Base-by-base conservation (phyloP, 352 stramenopile species). In the Blastocystis sp. region DNA sequence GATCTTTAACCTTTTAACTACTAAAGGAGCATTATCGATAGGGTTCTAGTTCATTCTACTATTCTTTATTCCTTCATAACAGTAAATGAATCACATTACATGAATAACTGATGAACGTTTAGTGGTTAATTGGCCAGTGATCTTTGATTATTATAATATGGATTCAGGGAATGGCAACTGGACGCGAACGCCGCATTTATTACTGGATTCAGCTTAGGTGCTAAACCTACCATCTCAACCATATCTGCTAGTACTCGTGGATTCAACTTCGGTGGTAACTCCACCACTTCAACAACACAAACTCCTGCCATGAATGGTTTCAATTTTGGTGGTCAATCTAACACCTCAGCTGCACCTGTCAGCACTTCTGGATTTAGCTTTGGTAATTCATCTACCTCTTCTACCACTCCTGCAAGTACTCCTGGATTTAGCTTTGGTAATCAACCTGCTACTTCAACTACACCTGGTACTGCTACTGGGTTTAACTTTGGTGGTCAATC, bases 371-470 rank as follows among this genome's bases (percentile, higher is more conserved):
- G 1, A 24, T 81, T 81, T 30, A 48, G 19, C 48, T 81, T 81
- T 37, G 70, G 70, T 17, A 24, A 40, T 0, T 62, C 59, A 37
- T 33, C 70, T 81, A 30, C 0, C 1, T 27, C 48, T 9, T n/a
- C 30, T 37, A 17, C 30, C 30, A 53, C 62, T 75, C 40, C 62
- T 13, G 30, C 30, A 24, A 27, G 48, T 22, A 40, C 44, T 22
- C 59, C 40, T 60, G 0, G 0, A n/a, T 84, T 84, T 27, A 53
- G n/a, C 53, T 84, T 84, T 35, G 73, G 73, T n/a, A 17, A 40
- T 6, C 60, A 81, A 27, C 70, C 70, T 81, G 40, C 0, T n/a
- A 44, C 48, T n/a, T 11, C 70, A n/a, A 19, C 66, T 57, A 53
- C 37, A 56, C 11, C 66, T 13, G 27, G 15, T 4, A 42, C 15